A percentile compares a stretch with the other conserved stretches of the same genome.
Evolutionary conservation across 352 stramenopile genomes (phyloP).

Genomic region (Sclerospora graminicola): DNA sequence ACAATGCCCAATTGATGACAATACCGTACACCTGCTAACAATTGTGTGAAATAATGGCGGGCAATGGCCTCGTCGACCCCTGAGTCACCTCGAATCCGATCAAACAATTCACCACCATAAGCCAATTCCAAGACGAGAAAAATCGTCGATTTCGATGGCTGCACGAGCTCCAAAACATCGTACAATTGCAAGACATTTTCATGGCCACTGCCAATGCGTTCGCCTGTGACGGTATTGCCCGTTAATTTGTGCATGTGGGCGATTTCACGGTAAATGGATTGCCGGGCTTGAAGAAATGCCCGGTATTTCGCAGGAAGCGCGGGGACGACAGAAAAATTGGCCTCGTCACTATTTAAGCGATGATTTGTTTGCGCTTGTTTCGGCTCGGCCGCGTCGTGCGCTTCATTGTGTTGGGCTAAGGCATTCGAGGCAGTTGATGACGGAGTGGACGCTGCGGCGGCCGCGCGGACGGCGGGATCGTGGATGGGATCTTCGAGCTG

Average conservation of each 20-base stretch:
- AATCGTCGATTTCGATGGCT: slow-evolving; percentile 91
- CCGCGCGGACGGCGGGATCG: slow-evolving; percentile 6
- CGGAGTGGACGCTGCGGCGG: slow-evolving; percentile 1
- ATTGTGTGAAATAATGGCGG: slow-evolving; percentile 81
- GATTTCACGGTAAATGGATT: slow-evolving; percentile 93
- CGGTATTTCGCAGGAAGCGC: slow-evolving; percentile 90
- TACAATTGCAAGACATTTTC: slow-evolving; percentile 93
- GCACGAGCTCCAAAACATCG: slow-evolving; percentile 93
- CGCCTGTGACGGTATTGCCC: slow-evolving; percentile 63
- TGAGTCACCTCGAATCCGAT: slow-evolving; percentile 85
- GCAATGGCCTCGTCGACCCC: slow-evolving; percentile 77
- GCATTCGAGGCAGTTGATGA: neutral
- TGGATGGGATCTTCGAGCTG: slow-evolving; percentile 34
- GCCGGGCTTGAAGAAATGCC: slow-evolving; percentile 85
- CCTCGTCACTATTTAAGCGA: too few relatives aligned
- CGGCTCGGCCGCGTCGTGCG: slow-evolving; percentile 1
- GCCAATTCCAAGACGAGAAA: slow-evolving; percentile 91
- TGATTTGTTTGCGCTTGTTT: too few relatives aligned
- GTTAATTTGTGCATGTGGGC: slow-evolving; percentile 91
- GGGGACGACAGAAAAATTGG: slow-evolving; percentile 47
- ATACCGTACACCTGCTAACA: slow-evolving; percentile 82
- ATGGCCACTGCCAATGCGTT: slow-evolving; percentile 78
- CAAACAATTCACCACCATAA: slow-evolving; percentile 87
- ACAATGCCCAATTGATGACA: slow-evolving; percentile 90
- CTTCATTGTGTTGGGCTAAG: slow-evolving; percentile 2